Conservation (phyloP, 768 basidiomycete genomes). For the Podaxis sp. region DNA sequence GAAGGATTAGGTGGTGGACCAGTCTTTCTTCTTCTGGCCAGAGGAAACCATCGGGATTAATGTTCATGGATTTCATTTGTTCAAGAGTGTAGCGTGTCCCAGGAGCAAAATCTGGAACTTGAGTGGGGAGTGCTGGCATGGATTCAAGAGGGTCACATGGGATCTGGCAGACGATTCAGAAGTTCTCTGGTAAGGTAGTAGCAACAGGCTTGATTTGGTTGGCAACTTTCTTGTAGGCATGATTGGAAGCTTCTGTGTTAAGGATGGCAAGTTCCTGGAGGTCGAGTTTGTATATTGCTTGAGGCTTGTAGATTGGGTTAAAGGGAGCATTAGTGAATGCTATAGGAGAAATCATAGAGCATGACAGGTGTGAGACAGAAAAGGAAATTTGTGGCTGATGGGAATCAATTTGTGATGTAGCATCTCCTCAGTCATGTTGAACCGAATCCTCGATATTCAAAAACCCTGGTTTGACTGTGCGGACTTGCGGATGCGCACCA, state of each 20-base stretch:
- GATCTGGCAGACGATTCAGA: constrained; percentile 16
- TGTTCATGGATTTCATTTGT: constrained; percentile 17
- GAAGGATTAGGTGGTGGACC: constrained; percentile 32
- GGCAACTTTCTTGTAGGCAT: constrained; percentile 3
- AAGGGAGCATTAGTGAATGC: background rate
- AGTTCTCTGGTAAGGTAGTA: constrained; percentile 7
- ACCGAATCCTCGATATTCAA: constrained; percentile 3
- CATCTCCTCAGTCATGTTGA: too few relatives aligned
- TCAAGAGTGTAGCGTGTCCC: constrained; percentile 24
- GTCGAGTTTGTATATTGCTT: background rate
- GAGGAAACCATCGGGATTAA: constrained; percentile 27
- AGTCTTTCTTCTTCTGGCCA: constrained; percentile 30
- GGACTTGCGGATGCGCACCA: background rate
- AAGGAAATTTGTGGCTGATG: too few relatives aligned
- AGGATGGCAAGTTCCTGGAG: background rate
- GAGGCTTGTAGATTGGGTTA: background rate
- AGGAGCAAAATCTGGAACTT: constrained; percentile 18
- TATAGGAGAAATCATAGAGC: background rate
- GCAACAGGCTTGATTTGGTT: constrained; percentile 7
- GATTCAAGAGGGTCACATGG: constrained; percentile 14
- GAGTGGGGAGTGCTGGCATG: constrained; percentile 13
- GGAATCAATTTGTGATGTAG: too few relatives aligned
- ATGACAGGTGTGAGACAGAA: too few relatives aligned
- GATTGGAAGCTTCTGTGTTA: background rate
- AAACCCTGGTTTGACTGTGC: background rate